A percentile compares a stretch with the other conserved stretches of the same genome.
Evolutionary conservation across 768 basidiomycete species (phyloP).

Genomic region (Boletellus sp.): DNA sequence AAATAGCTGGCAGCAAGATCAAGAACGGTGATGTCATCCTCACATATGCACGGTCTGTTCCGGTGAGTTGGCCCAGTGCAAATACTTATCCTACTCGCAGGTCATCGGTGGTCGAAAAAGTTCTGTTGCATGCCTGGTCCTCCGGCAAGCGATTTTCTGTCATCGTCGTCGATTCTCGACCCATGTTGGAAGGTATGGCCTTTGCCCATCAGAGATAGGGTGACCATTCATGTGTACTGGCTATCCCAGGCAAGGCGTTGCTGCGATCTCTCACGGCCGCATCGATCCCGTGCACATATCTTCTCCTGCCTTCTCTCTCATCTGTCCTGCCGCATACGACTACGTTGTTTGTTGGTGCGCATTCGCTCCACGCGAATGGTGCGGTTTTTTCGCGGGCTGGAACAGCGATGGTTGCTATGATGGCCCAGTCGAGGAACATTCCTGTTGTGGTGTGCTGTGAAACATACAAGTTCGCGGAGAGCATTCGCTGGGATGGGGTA

Average conservation of each 20-base stretch:
- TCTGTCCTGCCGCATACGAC: constrained; percentile 78
- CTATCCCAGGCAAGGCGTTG: constrained; percentile 66
- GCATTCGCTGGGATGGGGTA: constrained; percentile 88
- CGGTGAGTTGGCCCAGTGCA: neutral
- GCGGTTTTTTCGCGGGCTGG: constrained; percentile 92
- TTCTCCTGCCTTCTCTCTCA: constrained; percentile 81
- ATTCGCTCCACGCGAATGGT: constrained; percentile 93
- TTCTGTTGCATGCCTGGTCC: constrained; percentile 71
- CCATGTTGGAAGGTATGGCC: constrained; percentile 77
- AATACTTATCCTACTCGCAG: constrained; percentile 37
- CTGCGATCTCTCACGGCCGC: constrained; percentile 65
- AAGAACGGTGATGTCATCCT: constrained; percentile 90
- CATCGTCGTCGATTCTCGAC: constrained; percentile 91
- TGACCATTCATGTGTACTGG: neutral
- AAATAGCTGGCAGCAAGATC: constrained; percentile 87
- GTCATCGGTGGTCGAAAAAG: constrained; percentile 92
- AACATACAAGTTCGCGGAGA: constrained; percentile 97
- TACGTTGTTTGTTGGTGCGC: constrained; percentile 86
- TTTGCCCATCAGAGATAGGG: neutral
- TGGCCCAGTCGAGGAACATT: constrained; percentile 83
- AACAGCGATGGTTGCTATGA: constrained; percentile 94
- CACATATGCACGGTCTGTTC: constrained; percentile 80
- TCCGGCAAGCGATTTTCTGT: constrained; percentile 82
- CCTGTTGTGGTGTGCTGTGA: constrained; percentile 97
- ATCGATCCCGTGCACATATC: constrained; percentile 82